Percentiles rank a stretch among this genome's conserved stretches.
Conservation (phyloP, 306 rosid species). For the Purshia tridentata region DNA sequence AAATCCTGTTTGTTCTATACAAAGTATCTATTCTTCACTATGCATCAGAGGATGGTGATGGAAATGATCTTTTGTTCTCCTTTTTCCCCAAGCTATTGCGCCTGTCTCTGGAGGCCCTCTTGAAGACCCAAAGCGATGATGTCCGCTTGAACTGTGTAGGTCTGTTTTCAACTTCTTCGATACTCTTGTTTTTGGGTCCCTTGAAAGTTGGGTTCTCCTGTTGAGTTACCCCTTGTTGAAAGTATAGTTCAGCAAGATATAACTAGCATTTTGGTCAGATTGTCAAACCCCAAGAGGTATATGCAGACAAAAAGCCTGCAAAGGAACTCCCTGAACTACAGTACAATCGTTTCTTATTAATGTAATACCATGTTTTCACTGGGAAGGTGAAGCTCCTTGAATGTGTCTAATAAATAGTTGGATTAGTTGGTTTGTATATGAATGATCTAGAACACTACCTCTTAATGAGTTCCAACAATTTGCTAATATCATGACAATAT, state of each 20-base stretch:
- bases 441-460: not conserved
- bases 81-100: constrained; percentile 70
- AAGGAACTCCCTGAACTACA: not conserved
- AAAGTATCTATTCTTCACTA: constrained; percentile 53
- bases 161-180: constrained; percentile 35
- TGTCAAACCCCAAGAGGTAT: not conserved
- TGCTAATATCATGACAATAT: not conserved
- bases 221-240: not conserved
- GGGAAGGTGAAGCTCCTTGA: not conserved
- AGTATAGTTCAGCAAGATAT: not conserved
- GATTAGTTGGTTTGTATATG: not conserved
- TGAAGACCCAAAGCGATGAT: constrained; percentile 81
- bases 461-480: not conserved
- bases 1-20: constrained; percentile 78
- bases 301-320: not conserved
- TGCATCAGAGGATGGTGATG: constrained; percentile 49
- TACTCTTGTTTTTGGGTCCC: not conserved
- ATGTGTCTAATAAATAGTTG: not conserved
- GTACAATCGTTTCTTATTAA: not conserved
- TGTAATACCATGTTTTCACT: not conserved
- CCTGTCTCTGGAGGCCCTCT: constrained; percentile 69
- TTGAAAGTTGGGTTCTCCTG: not conserved
- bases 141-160: constrained; percentile 90
- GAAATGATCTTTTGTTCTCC: constrained; percentile 51
- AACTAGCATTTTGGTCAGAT: not conserved